A percentile compares a stretch with the other conserved stretches of the same genome.
Conservation (phyloP, 805 yeast genomes). For the Aciculoconidium aculeatum region DNA sequence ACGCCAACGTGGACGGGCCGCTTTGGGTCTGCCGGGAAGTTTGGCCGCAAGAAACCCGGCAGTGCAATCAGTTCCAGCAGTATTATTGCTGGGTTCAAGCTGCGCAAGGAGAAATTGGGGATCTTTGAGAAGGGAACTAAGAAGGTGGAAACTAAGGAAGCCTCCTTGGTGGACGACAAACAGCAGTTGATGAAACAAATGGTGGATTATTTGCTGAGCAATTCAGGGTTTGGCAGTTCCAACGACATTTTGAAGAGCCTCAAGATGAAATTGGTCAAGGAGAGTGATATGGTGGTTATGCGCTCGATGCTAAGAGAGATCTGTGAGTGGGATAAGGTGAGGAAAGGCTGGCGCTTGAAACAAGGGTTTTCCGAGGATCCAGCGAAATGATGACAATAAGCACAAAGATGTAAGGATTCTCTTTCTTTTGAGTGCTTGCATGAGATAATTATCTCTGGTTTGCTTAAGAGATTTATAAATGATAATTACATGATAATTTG, state of each 20-base stretch:
- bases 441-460: no score
- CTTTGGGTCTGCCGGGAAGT: conserved; percentile 77
- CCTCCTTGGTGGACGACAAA: conserved; percentile 14
- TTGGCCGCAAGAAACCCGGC: conserved; percentile 20
- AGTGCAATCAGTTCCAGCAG: no score
- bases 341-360: conserved; percentile 62
- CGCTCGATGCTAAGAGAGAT: conserved; percentile 65
- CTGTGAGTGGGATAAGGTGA: conserved; percentile 57
- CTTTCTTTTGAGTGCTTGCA: no score
- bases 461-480: no score
- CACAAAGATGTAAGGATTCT: no score
- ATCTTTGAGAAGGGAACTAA: conserved; percentile 45
- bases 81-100: no score
- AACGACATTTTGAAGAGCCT: conserved; percentile 38
- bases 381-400: no score
- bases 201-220: conserved; percentile 29
- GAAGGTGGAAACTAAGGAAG: conserved; percentile 30
- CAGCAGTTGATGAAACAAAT: conserved; percentile 29
- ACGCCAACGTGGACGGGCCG: conserved; percentile 96
- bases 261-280: conserved; percentile 18
- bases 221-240: conserved; percentile 43
- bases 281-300: conserved; percentile 52
- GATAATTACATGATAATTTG: no score
- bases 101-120: no score
- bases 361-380: conserved; percentile 39